phyloP scores from a whole-genome alignment of 352 stramenopile species.

The Phytophthora citrophthora region DNA sequence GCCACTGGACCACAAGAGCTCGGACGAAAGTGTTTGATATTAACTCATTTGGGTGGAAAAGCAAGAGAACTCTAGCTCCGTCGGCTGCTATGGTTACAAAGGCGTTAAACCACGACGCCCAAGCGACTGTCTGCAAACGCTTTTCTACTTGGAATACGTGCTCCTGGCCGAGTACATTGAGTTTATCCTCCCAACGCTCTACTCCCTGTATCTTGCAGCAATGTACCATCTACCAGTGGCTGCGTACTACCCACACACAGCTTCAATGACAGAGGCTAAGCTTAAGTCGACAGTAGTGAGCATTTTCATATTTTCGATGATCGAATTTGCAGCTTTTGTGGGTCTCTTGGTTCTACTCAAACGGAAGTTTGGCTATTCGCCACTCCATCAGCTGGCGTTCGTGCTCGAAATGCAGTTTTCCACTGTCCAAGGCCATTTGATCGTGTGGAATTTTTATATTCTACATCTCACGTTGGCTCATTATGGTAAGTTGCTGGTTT shows the following conservation, averaged over 20 bases:
- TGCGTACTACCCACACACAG: conserved; percentile 24
- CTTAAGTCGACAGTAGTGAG: background rate
- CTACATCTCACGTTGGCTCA: conserved; percentile 32
- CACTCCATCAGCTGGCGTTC: conserved; percentile 41
- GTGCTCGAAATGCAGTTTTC: conserved; percentile 39
- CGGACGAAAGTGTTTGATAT: too few species aligned
- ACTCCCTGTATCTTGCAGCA: conserved; percentile 6
- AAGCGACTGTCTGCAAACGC: background rate
- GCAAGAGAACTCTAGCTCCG: too few species aligned
- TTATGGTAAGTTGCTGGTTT: conserved; percentile 17
- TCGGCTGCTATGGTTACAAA: too few species aligned
- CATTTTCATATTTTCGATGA: conserved; percentile 6
- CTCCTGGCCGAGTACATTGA: conserved; percentile 24
- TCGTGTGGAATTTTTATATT: conserved; percentile 36
- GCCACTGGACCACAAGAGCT: too few species aligned
- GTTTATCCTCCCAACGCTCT: conserved; percentile 15
- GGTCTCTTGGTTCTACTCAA: conserved; percentile 16
- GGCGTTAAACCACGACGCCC: too few species aligned
- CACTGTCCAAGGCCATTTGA: conserved; percentile 23
- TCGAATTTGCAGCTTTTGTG: conserved; percentile 19
- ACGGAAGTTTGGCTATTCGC: conserved; percentile 26
- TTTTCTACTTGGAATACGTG: conserved; percentile 15
- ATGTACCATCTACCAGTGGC: conserved; percentile 12
- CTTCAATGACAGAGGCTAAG: conserved; percentile 3
- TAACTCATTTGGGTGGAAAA: too few species aligned